Evolutionary conservation across 345 rosid species (phyloP), one percentile per base, ranked within the genome.

Genomic region (Rhizophora apiculata): DNA sequence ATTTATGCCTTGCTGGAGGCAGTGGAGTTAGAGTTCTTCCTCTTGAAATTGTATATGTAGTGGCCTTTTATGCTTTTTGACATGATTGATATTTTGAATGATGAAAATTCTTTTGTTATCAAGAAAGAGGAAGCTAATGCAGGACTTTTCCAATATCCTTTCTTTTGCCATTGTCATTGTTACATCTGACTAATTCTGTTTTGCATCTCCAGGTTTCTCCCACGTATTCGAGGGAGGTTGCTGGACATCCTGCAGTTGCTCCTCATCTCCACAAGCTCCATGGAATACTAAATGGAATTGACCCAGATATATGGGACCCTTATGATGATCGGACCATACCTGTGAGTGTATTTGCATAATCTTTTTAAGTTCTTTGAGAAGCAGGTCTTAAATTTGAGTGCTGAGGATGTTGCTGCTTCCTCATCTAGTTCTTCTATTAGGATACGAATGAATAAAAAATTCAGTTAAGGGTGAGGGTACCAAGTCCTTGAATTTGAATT

Each of bases 291-390:
- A 94, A 94, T 63, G 98, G 98, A 68, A 88, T 94, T 18, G 98
- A 94, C 46, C 96, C 89, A 9, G 96, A 91, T 69, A 94, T 94
- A 64, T 94, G 98, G 98, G 97, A 94, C 82, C 97, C 98, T 32
- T 91, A 79, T 77, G 89, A 88, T 34, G 98, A 94, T 72, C 79
- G 75, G 51, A 85, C 82, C 72, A 70, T 91, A 79, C 97, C 98
- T 53, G 97, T 94, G 75, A 84, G 96, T 76, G 51, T 32, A 31
- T 56, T 51, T 26, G 71, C 13, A 52, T 22, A 4, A 53, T 59
- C 16, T 31, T n/a, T 56, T 55, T 54, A 2, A 53, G 48, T 68
- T 20, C 21, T 29, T 46, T 4, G 37, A 61, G 8, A 29, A 67
- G 13, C 30, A 34, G 16, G 31, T 49, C 65, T 59, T 51, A 62